Evolutionary conservation across 148 eudicot genomes (phyloP).

Genomic region (Rhododendron henanense): DNA sequence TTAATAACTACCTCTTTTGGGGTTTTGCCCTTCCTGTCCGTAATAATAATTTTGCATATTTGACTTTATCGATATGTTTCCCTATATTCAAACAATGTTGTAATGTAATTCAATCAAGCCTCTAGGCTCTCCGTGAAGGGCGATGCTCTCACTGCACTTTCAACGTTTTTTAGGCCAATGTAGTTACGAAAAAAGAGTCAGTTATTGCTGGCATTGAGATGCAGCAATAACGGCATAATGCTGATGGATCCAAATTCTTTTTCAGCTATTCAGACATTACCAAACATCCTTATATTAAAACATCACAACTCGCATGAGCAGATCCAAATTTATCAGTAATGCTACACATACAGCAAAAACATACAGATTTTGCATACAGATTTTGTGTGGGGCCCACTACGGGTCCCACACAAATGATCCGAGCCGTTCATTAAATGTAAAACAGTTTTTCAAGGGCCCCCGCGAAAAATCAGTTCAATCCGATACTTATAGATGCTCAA

Average conservation of each 20-base stretch:
- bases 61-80: neutral
- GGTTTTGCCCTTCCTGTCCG: neutral
- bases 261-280: neutral
- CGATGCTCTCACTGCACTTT: neutral
- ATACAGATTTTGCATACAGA: too few relatives aligned
- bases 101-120: neutral
- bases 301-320: neutral
- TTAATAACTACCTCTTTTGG: neutral
- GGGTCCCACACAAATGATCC: too few relatives aligned
- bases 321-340: neutral
- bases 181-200: neutral
- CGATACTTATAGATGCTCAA: too few relatives aligned
- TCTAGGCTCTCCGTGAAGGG: neutral
- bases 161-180: neutral
- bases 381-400: too few relatives aligned
- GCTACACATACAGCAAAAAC: too few relatives aligned
- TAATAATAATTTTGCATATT: neutral
- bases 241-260: neutral
- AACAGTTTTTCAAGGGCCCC: too few relatives aligned
- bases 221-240: neutral
- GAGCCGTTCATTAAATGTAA: too few relatives aligned
- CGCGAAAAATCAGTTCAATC: too few relatives aligned
- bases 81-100: neutral
- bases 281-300: neutral
- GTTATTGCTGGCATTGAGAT: neutral